phyloP scores from a whole-genome alignment of 2,329 filamentous ascomycete species.

The Hypoxylon sp. region DNA sequence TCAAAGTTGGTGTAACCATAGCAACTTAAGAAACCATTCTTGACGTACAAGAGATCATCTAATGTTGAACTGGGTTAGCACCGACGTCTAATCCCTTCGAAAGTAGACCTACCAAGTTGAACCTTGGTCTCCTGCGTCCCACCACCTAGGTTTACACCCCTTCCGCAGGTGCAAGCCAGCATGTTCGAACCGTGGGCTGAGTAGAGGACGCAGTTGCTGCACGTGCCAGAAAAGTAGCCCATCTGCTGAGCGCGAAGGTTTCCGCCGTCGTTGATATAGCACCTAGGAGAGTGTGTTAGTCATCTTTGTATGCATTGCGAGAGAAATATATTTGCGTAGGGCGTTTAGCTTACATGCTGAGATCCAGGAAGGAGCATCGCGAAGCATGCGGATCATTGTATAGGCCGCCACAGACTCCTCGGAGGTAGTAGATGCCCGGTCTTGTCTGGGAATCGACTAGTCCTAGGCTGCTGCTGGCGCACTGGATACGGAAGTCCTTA shows the following conservation, averaged over 20 bases:
- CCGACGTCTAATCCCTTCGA: background rate
- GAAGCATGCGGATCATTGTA: conserved; percentile 10
- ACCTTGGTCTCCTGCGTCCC: conserved; percentile 14
- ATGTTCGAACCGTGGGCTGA: conserved; percentile 5
- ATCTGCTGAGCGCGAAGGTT: conserved; percentile 15
- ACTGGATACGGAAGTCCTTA: conserved; percentile 28
- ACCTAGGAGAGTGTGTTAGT: conserved; percentile 19
- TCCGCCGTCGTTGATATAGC: conserved; percentile 31
- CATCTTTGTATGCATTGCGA: background rate
- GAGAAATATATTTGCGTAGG: background rate
- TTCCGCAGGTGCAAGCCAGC: conserved; percentile 17
- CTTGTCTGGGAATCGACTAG: conserved; percentile 16
- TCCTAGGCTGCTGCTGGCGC: conserved; percentile 14
- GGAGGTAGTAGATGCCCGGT: conserved; percentile 27
- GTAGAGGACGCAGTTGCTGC: conserved; percentile 18
- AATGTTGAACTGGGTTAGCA: background rate
- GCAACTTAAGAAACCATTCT: conserved; percentile 41
- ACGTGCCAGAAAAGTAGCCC: conserved; percentile 20
- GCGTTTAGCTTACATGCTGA: conserved; percentile 28
- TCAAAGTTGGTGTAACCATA: conserved; percentile 37
- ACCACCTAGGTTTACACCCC: background rate
- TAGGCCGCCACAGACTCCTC: conserved; percentile 20
- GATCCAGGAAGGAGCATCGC: conserved; percentile 37
- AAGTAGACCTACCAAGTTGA: conserved; percentile 16
- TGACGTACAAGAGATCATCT: conserved; percentile 30